Percentiles rank a stretch among this genome's conserved stretches.
Conservation (phyloP, 495 filamentous ascomycete genomes). For the Lophium mytilinum region DNA sequence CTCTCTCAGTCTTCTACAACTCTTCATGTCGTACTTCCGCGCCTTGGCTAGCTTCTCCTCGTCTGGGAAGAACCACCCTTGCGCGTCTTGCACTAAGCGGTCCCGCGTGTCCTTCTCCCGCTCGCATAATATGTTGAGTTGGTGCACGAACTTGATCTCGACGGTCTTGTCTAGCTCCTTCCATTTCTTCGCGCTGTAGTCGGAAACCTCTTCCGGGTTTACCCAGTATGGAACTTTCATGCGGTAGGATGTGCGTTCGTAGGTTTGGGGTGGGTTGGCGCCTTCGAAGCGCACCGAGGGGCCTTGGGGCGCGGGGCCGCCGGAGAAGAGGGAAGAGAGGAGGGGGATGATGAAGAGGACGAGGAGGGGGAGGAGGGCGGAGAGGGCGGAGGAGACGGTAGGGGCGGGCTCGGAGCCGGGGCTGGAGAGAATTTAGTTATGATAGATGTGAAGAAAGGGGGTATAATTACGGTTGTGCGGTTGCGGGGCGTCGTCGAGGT, state of each 20-base stretch:
- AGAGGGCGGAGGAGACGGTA: slow-evolving; percentile 29
- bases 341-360: slow-evolving; percentile 84
- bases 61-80: slow-evolving; percentile 83
- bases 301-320: slow-evolving; percentile 45
- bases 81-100: slow-evolving; percentile 65
- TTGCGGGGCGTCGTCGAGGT: slow-evolving; percentile 32
- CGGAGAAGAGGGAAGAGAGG: slow-evolving; percentile 68
- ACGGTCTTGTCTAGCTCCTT: slow-evolving; percentile 65
- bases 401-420: slow-evolving; percentile 13
- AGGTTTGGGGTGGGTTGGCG: slow-evolving; percentile 58
- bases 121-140: slow-evolving; percentile 62
- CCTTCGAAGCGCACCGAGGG: slow-evolving; percentile 66
- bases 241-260: slow-evolving; percentile 59
- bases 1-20: slow-evolving; percentile 45
- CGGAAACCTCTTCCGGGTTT: slow-evolving; percentile 66
- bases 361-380: slow-evolving; percentile 71
- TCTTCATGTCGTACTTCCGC: slow-evolving; percentile 51
- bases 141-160: slow-evolving; percentile 60
- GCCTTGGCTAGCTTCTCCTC: slow-evolving; percentile 64
- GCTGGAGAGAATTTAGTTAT: no score
- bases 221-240: slow-evolving; percentile 76
- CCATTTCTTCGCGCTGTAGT: slow-evolving; percentile 58
- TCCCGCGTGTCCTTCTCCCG: slow-evolving; percentile 53
- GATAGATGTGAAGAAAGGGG: no score
- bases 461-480: slow-evolving; percentile 2